Evolutionary conservation across 2,329 filamentous ascomycete species (phyloP), one percentile per base, ranked within the genome.

Genomic region (Exophiala phaeomuriformis): DNA sequence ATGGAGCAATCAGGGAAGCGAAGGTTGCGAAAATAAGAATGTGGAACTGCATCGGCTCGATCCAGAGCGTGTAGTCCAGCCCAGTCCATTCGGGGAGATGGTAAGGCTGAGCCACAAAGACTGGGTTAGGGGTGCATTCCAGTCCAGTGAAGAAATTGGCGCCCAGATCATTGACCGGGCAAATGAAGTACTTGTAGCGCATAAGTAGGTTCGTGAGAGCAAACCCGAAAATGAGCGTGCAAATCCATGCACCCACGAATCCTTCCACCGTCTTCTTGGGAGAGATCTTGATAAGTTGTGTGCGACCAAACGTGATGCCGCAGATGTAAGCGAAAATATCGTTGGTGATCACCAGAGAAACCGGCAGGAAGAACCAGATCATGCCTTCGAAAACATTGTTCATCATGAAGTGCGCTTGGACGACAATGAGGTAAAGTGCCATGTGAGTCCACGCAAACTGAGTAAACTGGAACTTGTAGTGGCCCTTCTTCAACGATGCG

Each of bases 381-480:
- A 98, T 90, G 74, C 93, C 93, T 74, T 98, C 93, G 64, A 98
- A 94, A 61, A 98, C 86, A 72, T 98, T 98, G 79, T 98, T 98
- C 88, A 98, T 97, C 74, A 97, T 89, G 71, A 98, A 98, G 70
- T 98, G 93, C 9, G 93, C 90, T 72, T 98, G 90, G 4, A 95
- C 90, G 37, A 97, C 91, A 65, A 98, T 96, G 65, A 98, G 78
- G 76, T 95, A 97, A 19, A 98, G 81, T 3, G 94, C 93, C 90
- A 98, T 97, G 71, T 98, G 93, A 9, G 93, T 97, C 93, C 93
- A 98, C 50, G 90, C 93, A 66, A 97, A 98, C 72, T 98, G 93
- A 58, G 90, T 95, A 73, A 98, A 98, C 72, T 98, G 93, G 74
- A 98, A 97, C 70, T 86, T 88, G 77, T 97, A 96, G 72, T 97